Percentiles rank a stretch among this genome's conserved stretches.
These are phyloP conservation scores for Trichophyton rubrum DNA, from an alignment of 2,329 filamentous ascomycete species.

Conservation along the genomic window DNA sequence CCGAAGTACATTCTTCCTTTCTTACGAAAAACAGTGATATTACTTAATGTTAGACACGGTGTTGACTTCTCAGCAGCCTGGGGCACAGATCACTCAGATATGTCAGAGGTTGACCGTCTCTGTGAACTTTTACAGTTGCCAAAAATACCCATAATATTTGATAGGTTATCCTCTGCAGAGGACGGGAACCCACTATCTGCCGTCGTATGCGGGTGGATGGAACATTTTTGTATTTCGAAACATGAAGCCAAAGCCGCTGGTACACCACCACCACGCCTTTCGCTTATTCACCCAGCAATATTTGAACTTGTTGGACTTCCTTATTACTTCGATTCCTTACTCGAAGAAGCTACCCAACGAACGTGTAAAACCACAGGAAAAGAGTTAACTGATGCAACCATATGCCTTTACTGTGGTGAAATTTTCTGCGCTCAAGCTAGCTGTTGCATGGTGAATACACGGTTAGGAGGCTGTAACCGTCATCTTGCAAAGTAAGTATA, in stretches of 20 bases:
- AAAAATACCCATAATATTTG: slow-evolving; percentile 65
- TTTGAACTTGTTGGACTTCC: slow-evolving; percentile 89
- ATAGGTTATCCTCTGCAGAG: slow-evolving; percentile 37
- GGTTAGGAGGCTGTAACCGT: slow-evolving; percentile 75
- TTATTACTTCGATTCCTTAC: slow-evolving; percentile 80
- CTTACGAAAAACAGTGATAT: slow-evolving; percentile 68
- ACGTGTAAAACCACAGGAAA: slow-evolving; percentile 83
- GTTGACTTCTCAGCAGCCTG: slow-evolving; percentile 68
- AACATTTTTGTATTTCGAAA: slow-evolving; percentile 29
- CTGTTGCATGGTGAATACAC: slow-evolving; percentile 62
- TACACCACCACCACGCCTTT: slow-evolving; percentile 24
- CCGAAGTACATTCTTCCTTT: slow-evolving; percentile 82
- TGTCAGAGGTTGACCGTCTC: slow-evolving; percentile 71
- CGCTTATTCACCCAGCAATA: slow-evolving; percentile 70
- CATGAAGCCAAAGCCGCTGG: slow-evolving; percentile 18
- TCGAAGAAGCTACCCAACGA: slow-evolving; percentile 76
- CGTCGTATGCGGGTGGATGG: slow-evolving; percentile 59
- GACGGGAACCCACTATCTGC: slow-evolving; percentile 33
- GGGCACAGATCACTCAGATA: slow-evolving; percentile 31
- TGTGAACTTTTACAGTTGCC: slow-evolving; percentile 58
- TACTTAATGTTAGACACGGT: slow-evolving; percentile 78
- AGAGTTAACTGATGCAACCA: slow-evolving; percentile 76
- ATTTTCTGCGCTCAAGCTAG: slow-evolving; percentile 91
- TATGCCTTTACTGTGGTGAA: slow-evolving; percentile 93
- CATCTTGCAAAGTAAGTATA: slow-evolving; percentile 65